Percentiles rank a stretch among this genome's conserved stretches.
These are phyloP conservation scores for Plectosphaerella plurivora DNA, from an alignment of 2,329 filamentous ascomycete species.

Conservation along the genomic window DNA sequence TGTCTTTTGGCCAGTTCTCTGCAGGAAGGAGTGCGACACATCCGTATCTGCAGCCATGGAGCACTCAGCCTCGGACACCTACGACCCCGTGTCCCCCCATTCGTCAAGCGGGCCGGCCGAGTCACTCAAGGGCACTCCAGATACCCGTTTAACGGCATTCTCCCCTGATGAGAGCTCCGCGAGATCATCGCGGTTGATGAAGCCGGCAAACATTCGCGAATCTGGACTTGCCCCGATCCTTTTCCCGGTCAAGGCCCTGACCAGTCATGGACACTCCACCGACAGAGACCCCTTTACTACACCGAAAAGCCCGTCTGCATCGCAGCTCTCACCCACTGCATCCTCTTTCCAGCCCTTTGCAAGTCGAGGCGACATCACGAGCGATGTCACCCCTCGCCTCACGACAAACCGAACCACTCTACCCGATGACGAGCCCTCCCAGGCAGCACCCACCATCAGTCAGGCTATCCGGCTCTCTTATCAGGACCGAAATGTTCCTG, in stretches of 20 bases:
- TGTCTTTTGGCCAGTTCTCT: too few species aligned
- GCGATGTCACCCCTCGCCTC: too few species aligned
- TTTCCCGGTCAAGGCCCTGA: constrained; percentile 18
- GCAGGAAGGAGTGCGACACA: too few species aligned
- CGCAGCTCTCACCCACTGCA: constrained; percentile 60
- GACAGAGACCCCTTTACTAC: constrained; percentile 54
- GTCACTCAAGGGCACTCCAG: constrained; percentile 59
- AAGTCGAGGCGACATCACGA: too few species aligned
- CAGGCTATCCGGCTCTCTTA: constrained; percentile 6
- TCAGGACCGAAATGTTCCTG: constrained; percentile 8
- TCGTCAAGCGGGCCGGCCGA: constrained; percentile 48
- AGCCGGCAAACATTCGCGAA: constrained; percentile 22
- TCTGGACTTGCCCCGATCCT: constrained; percentile 23
- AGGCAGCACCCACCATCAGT: too few species aligned
- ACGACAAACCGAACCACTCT: too few species aligned
- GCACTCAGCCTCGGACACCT: constrained; percentile 8
- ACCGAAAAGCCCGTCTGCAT: constrained; percentile 13
- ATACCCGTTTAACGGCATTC: constrained; percentile 59
- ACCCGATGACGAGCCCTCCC: too few species aligned
- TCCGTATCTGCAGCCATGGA: neutral
- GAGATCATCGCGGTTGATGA: constrained; percentile 34
- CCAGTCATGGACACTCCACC: constrained; percentile 14
- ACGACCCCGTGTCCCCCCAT: constrained; percentile 43
- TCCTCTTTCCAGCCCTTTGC: constrained; percentile 51
- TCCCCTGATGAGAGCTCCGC: constrained; percentile 54